Conservation (phyloP, 2,329 filamentous ascomycete genomes). For the Colletotrichum salicis region DNA sequence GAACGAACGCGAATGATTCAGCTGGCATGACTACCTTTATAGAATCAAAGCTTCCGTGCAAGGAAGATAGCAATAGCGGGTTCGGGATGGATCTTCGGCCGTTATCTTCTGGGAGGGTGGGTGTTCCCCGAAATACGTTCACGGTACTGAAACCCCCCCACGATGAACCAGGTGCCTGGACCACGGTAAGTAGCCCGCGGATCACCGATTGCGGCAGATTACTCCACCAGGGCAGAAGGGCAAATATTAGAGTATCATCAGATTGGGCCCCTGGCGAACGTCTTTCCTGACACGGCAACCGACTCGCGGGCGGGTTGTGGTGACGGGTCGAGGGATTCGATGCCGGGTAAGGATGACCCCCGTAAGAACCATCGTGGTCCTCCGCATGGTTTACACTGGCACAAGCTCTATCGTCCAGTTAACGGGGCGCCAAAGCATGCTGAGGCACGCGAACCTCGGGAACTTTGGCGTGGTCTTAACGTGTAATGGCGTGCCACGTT, state of each 20-base stretch:
- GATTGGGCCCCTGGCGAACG: conserved; percentile 14
- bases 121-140: neutral
- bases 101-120: neutral
- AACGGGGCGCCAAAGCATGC: neutral
- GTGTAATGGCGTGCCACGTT: neutral
- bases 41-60: neutral
- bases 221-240: neutral
- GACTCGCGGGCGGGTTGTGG: conserved; percentile 6
- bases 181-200: neutral
- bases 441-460: neutral
- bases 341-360: conserved; percentile 22
- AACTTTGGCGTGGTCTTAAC: neutral
- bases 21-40: neutral
- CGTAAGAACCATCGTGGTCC: neutral
- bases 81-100: conserved; percentile 2
- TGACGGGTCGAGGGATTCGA: neutral
- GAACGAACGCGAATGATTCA: neutral
- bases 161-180: neutral
- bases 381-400: neutral
- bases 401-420: neutral
- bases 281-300: conserved; percentile 28
- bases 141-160: neutral
- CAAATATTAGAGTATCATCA: neutral
- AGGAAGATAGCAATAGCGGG: neutral
- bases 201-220: neutral